Evolutionary conservation across 1,139 yeast species (phyloP).

Genomic region (Eremothecium gossypii): DNA sequence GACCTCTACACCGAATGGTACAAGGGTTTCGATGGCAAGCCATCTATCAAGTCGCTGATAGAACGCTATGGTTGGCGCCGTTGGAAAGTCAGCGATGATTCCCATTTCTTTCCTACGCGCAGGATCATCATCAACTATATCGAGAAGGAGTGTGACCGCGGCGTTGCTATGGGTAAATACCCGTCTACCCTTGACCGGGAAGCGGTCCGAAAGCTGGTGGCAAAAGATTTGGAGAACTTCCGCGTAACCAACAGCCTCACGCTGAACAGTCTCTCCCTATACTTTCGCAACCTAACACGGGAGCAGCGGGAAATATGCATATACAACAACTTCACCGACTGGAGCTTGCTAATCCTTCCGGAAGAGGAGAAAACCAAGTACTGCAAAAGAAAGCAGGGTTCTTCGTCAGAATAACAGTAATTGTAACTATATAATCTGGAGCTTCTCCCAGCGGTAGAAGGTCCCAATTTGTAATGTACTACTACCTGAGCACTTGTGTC

Average conservation of each 20-base stretch:
- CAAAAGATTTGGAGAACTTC: constrained; percentile 29
- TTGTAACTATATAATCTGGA: no score
- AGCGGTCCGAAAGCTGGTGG: constrained; percentile 26
- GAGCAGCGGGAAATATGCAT: constrained; percentile 27
- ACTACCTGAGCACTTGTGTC: background rate
- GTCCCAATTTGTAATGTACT: background rate
- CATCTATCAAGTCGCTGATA: constrained; percentile 27
- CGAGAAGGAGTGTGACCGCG: constrained; percentile 27
- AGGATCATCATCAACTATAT: constrained; percentile 29
- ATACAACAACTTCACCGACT: constrained; percentile 24
- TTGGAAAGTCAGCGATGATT: constrained; percentile 32
- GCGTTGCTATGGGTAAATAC: constrained; percentile 27
- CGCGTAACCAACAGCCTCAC: constrained; percentile 28
- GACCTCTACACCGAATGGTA: constrained; percentile 32
- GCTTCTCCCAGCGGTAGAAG: no score
- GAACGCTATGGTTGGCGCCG: constrained; percentile 30
- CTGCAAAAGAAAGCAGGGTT: constrained; percentile 24
- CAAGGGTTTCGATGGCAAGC: constrained; percentile 28
- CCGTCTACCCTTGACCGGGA: constrained; percentile 24
- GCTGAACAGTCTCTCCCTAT: constrained; percentile 27
- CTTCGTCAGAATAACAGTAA: background rate
- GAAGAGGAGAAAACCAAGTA: constrained; percentile 27
- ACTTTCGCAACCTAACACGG: constrained; percentile 26
- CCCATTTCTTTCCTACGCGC: constrained; percentile 32
- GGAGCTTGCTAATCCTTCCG: constrained; percentile 25